Evolutionary conservation across 2,329 filamentous ascomycete genomes (phyloP).

Genomic region (Epichloe elymi): DNA sequence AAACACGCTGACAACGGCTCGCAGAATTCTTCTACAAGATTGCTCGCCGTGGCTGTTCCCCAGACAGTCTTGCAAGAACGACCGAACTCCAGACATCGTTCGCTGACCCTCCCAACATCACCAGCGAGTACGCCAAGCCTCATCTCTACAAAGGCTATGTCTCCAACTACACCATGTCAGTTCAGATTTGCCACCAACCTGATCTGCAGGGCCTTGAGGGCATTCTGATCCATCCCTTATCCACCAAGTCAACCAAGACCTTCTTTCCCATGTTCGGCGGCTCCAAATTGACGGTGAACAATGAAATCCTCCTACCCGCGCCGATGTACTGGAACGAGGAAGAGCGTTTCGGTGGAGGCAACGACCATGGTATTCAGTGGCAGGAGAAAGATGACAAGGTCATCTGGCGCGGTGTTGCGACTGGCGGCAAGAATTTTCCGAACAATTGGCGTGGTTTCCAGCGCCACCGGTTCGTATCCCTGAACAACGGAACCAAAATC

Average conservation of each 20-base stretch:
- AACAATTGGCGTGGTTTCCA: conserved; percentile 61
- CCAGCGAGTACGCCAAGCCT: conserved; percentile 29
- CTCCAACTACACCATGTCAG: conserved; percentile 46
- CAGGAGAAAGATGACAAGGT: conserved; percentile 37
- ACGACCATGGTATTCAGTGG: conserved; percentile 43
- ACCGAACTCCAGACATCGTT: conserved; percentile 30
- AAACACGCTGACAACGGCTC: neutral
- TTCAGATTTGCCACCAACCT: conserved; percentile 53
- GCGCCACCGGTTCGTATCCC: conserved; percentile 59
- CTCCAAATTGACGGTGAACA: conserved; percentile 56
- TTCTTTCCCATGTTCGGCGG: conserved; percentile 55
- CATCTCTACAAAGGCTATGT: conserved; percentile 46
- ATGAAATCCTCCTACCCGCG: conserved; percentile 55
- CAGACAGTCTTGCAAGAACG: conserved; percentile 45
- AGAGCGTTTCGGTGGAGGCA: conserved; percentile 45
- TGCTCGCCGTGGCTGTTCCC: conserved; percentile 46
- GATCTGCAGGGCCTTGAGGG: conserved; percentile 50
- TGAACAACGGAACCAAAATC: conserved; percentile 55
- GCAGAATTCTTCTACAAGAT: conserved; percentile 43
- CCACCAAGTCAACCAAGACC: conserved; percentile 40
- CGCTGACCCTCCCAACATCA: conserved; percentile 29
- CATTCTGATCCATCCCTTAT: conserved; percentile 48
- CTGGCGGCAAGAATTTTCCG: conserved; percentile 45
- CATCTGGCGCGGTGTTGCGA: conserved; percentile 56
- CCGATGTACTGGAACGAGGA: conserved; percentile 57